Percentiles rank a stretch among this genome's conserved stretches.
Evolutionary conservation across 164 flowering plant genomes (phyloP).

Genomic region (Taxillus chinensis): DNA sequence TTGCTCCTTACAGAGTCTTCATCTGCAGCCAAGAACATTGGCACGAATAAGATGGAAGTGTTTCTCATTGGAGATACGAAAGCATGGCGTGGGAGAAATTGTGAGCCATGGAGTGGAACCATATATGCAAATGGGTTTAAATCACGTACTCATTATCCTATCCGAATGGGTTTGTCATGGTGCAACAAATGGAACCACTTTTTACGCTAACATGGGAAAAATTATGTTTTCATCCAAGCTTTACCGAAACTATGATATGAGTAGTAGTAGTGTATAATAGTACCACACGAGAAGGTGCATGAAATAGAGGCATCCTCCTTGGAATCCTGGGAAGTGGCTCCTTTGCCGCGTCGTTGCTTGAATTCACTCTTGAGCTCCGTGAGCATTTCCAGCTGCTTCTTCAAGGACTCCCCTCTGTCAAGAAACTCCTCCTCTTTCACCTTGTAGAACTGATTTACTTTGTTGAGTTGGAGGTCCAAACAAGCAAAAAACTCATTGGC

Average conservation of each 20-base stretch:
- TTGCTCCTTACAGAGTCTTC: conserved; percentile 43
- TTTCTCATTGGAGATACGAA: neutral
- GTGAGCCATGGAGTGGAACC: no score
- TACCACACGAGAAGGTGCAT: conserved; percentile 67
- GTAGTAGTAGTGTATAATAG: neutral
- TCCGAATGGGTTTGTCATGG: no score
- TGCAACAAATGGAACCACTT: no score
- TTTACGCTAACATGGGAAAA: no score
- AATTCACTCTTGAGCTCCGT: conserved; percentile 45
- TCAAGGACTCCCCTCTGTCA: conserved; percentile 73
- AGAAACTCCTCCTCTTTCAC: conserved; percentile 78
- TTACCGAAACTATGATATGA: no score
- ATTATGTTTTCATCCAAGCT: no score
- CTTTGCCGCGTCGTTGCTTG: conserved; percentile 29
- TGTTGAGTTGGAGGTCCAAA: conserved; percentile 79
- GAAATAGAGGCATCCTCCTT: conserved; percentile 68
- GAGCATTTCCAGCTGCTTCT: conserved; percentile 78
- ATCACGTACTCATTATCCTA: no score
- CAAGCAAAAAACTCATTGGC: conserved; percentile 58
- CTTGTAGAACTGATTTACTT: conserved; percentile 83
- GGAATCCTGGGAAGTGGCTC: conserved; percentile 23
- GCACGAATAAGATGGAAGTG: neutral
- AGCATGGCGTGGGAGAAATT: no score
- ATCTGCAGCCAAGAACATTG: conserved; percentile 25
- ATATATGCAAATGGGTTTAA: no score